phyloP scores from a whole-genome alignment of 495 filamentous ascomycete species.

The Cercophora scortea region DNA sequence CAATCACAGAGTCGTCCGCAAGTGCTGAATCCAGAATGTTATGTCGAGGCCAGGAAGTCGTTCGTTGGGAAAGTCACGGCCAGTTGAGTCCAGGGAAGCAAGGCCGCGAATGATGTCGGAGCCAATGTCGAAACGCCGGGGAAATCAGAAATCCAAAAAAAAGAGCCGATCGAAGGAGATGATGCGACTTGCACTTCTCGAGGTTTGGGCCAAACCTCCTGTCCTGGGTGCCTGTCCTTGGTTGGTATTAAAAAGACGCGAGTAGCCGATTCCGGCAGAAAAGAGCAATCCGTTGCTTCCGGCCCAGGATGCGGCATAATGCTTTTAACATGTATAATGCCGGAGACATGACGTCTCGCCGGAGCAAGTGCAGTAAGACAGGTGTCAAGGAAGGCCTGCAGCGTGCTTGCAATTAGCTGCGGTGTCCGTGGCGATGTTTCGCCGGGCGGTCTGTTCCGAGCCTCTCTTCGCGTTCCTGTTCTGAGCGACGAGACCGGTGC shows the following conservation, averaged over 20 bases:
- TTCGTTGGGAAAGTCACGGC: constrained; percentile 3
- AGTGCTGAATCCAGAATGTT: constrained; percentile 2
- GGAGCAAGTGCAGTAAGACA: constrained; percentile 3
- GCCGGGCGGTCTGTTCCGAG: constrained; percentile 14
- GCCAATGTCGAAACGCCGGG: constrained; percentile 7
- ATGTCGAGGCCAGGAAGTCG: constrained; percentile 6
- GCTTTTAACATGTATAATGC: constrained; percentile 11
- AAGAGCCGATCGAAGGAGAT: constrained; percentile 12
- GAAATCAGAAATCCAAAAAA: constrained; percentile 5
- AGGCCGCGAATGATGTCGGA: constrained; percentile 1
- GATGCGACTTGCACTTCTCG: constrained; percentile 38
- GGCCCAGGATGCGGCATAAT: constrained; percentile 18
- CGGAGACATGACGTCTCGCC: constrained; percentile 8
- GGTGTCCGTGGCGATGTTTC: constrained; percentile 18
- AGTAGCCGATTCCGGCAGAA: constrained; percentile 22
- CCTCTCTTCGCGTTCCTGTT: constrained; percentile 21
- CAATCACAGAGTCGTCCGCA: constrained; percentile 5
- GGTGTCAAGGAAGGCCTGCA: constrained; percentile 6
- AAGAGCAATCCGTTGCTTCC: constrained; percentile 12
- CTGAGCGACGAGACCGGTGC: constrained; percentile 12
- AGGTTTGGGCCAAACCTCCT: constrained; percentile 25
- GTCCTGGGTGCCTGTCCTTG: constrained; percentile 30
- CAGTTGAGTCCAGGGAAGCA: constrained; percentile 1
- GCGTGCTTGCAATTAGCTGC: constrained; percentile 8
- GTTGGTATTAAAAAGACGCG: constrained; percentile 22